Evolutionary conservation across 2,329 filamentous ascomycete species (phyloP).

Genomic region (Lithohypha guttulata): DNA sequence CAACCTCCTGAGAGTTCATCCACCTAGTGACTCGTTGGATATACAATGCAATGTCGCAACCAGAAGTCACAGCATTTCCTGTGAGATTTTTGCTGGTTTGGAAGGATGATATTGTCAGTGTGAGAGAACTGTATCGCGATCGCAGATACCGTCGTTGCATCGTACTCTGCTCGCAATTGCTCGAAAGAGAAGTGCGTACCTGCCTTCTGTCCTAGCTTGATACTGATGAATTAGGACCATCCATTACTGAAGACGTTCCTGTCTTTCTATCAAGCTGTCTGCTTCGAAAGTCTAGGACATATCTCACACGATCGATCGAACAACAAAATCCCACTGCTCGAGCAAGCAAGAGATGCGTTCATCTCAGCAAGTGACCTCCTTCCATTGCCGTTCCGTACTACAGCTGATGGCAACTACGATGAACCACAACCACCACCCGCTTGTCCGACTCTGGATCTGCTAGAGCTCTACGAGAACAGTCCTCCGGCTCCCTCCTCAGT

Average conservation of each 20-base stretch:
- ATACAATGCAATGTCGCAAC: too few species aligned
- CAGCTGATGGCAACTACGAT: slow-evolving; percentile 8
- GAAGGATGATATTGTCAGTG: slow-evolving; percentile 6
- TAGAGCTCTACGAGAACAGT: background rate
- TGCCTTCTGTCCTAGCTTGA: background rate
- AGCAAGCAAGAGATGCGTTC: slow-evolving; percentile 17
- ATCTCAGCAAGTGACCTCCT: slow-evolving; percentile 12
- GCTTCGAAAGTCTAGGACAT: slow-evolving; percentile 19
- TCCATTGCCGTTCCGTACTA: slow-evolving; percentile 13
- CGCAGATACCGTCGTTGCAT: slow-evolving; percentile 4
- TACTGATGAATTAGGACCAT: slow-evolving; percentile 14
- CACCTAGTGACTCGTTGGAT: too few species aligned
- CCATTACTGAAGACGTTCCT: slow-evolving; percentile 18
- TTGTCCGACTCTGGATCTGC: slow-evolving; percentile 1
- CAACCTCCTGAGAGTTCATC: too few species aligned
- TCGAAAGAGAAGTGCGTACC: background rate
- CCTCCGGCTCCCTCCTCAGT: background rate
- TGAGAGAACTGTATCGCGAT: slow-evolving; percentile 7
- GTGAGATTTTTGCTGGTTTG: background rate
- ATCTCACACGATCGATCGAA: slow-evolving; percentile 19
- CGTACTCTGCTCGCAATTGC: slow-evolving; percentile 5
- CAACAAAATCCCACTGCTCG: slow-evolving; percentile 17
- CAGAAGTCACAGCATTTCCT: too few species aligned
- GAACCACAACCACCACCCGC: slow-evolving; percentile 2
- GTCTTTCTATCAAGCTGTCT: slow-evolving; percentile 20